Conservation (phyloP, 352 stramenopile genomes). For the Phytophthora niederhauseri region DNA sequence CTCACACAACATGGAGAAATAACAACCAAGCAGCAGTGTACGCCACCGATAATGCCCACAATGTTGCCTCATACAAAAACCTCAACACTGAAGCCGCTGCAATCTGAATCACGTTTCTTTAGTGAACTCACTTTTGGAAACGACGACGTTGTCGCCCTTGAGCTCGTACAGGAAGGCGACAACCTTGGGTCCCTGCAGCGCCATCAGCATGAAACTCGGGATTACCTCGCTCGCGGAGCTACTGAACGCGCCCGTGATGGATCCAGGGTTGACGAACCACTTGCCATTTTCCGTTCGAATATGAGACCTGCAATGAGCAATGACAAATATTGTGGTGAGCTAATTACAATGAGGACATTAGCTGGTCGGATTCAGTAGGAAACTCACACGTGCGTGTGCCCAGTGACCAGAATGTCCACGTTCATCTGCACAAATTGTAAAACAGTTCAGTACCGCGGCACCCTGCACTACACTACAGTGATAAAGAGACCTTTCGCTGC, state of each 20-base stretch:
- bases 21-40: conserved; percentile 25
- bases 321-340: not conserved
- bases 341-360: not conserved
- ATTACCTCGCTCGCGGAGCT: conserved; percentile 74
- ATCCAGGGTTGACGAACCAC: conserved; percentile 98
- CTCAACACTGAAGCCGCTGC: not conserved
- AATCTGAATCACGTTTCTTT: conserved; percentile 55
- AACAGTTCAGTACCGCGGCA: not conserved
- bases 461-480: not conserved
- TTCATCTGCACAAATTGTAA: conserved; percentile 78
- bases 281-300: conserved; percentile 94
- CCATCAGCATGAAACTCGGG: conserved; percentile 98
- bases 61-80: conserved; percentile 1
- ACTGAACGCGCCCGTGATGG: conserved; percentile 97
- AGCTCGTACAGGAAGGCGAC: conserved; percentile 98
- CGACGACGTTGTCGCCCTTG: conserved; percentile 78
- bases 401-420: conserved; percentile 97
- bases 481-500: conserved; percentile 74
- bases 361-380: not conserved
- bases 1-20: conserved; percentile 30
- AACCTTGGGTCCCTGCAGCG: conserved; percentile 96
- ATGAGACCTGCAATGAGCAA: conserved; percentile 58
- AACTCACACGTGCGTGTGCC: conserved; percentile 93
- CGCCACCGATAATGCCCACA: conserved; percentile 2
- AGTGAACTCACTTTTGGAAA: conserved; percentile 91